phyloP scores from a whole-genome alignment of 2,329 filamentous ascomycete genomes.

The Annulohypoxylon truncatum region DNA sequence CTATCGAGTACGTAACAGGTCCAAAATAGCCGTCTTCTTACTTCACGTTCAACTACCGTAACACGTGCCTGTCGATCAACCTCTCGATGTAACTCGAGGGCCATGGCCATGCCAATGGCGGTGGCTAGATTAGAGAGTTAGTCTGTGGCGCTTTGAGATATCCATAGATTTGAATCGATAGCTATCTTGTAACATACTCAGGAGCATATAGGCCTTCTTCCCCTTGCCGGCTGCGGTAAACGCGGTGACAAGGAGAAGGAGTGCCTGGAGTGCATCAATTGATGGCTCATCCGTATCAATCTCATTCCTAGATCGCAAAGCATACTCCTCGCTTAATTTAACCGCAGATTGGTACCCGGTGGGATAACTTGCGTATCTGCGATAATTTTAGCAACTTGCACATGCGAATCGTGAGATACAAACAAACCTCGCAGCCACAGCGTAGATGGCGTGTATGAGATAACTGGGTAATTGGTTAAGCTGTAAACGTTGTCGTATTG shows the following conservation, averaged over 20 bases:
- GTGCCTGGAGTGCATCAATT: conserved; percentile 79
- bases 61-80: conserved; percentile 71
- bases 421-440: conserved; percentile 70
- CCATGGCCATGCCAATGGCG: conserved; percentile 84
- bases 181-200: conserved; percentile 65
- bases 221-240: conserved; percentile 82
- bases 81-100: conserved; percentile 84
- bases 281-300: conserved; percentile 85
- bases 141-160: conserved; percentile 32
- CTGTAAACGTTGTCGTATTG: conserved; percentile 77
- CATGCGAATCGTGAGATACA: background rate
- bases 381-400: conserved; percentile 37
- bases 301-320: conserved; percentile 73
- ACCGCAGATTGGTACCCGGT: conserved; percentile 75
- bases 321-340: conserved; percentile 77
- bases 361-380: conserved; percentile 75
- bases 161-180: background rate
- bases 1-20: conserved; percentile 87
- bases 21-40: conserved; percentile 86
- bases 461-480: conserved; percentile 71
- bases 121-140: conserved; percentile 65
- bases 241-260: conserved; percentile 79
- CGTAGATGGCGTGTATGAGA: conserved; percentile 68
- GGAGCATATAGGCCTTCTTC: conserved; percentile 87
- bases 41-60: conserved; percentile 77